A percentile compares a stretch with the other conserved stretches of the same genome.
Evolutionary conservation across 2,329 filamentous ascomycete genomes (phyloP).

Genomic region (Aureobasidium sp.): DNA sequence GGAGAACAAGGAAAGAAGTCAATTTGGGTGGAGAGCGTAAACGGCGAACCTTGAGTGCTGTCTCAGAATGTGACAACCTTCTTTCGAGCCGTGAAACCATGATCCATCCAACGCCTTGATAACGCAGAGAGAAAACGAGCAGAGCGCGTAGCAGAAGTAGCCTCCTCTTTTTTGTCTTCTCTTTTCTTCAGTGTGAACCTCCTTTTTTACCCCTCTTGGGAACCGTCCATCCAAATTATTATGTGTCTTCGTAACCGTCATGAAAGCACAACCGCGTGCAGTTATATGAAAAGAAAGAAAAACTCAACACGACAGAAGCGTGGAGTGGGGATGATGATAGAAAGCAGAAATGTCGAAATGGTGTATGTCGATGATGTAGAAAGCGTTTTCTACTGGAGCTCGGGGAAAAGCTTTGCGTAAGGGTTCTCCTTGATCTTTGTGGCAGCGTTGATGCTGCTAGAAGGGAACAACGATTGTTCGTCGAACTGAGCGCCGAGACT

Average conservation of each 20-base stretch:
- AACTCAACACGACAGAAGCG: slow-evolving; percentile 10
- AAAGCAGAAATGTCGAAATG: neutral
- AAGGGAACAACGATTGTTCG: slow-evolving; percentile 1
- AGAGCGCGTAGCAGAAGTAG: neutral
- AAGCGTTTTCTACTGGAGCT: neutral
- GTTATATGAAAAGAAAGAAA: neutral
- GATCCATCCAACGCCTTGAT: slow-evolving; percentile 2
- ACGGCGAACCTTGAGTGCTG: slow-evolving; percentile 5
- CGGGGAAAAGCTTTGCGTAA: slow-evolving; percentile 9
- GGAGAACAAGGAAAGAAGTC: neutral
- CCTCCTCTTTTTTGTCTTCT: slow-evolving; percentile 7
- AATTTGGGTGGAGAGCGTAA: slow-evolving; percentile 7
- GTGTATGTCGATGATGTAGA: neutral
- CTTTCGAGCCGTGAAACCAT: slow-evolving; percentile 1
- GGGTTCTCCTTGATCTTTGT: neutral
- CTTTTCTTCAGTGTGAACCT: slow-evolving; percentile 2
- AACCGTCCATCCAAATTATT: slow-evolving; percentile 5
- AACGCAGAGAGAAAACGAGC: slow-evolving; percentile 1
- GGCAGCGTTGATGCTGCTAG: neutral
- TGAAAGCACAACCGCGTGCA: slow-evolving; percentile 6
- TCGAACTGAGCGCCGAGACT: slow-evolving; percentile 9
- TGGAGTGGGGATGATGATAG: neutral
- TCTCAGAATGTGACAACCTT: neutral
- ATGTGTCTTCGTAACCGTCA: neutral
- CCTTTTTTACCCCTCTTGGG: neutral